Evolutionary conservation across 2,329 filamentous ascomycete species (phyloP).

Genomic region (Xylaria sp.): DNA sequence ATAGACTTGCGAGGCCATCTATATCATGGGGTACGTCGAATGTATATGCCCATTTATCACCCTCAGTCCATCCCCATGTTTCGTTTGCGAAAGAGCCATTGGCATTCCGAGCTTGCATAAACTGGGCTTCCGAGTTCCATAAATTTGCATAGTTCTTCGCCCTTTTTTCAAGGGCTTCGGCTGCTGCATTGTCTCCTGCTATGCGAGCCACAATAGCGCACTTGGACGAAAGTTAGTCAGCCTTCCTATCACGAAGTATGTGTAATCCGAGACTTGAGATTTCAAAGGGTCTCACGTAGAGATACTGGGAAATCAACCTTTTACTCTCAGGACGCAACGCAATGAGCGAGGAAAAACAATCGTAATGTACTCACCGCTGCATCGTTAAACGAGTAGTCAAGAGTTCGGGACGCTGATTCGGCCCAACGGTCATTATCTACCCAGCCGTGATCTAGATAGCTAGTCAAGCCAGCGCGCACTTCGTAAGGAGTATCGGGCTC

Average conservation of each 20-base stretch:
- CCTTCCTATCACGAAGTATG: not conserved
- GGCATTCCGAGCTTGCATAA: slow-evolving; percentile 60
- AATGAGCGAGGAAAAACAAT: not conserved
- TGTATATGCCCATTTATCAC: slow-evolving; percentile 62
- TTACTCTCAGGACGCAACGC: not conserved
- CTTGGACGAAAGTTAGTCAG: slow-evolving; percentile 12
- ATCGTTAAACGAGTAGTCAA: slow-evolving; percentile 61
- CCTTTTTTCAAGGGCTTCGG: slow-evolving; percentile 50
- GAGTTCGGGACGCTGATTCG: slow-evolving; percentile 58
- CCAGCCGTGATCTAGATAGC: slow-evolving; percentile 58
- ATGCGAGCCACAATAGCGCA: slow-evolving; percentile 55
- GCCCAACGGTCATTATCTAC: slow-evolving; percentile 61
- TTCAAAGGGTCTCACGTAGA: too few species aligned
- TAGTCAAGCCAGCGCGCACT: slow-evolving; percentile 58
- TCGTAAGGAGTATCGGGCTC: slow-evolving; percentile 59
- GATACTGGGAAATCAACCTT: not conserved
- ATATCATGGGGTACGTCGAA: slow-evolving; percentile 62
- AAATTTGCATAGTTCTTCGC: slow-evolving; percentile 56
- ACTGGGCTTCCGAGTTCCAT: slow-evolving; percentile 57
- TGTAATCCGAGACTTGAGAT: not conserved
- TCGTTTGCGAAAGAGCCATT: slow-evolving; percentile 59
- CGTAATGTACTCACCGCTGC: slow-evolving; percentile 47
- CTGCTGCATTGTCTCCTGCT: slow-evolving; percentile 50
- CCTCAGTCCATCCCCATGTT: slow-evolving; percentile 61
- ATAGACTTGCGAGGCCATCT: slow-evolving; percentile 55